Evolutionary conservation across 2,329 filamentous ascomycete species (phyloP), one percentile per base, ranked within the genome.

Genomic region (Lojkania enalia): DNA sequence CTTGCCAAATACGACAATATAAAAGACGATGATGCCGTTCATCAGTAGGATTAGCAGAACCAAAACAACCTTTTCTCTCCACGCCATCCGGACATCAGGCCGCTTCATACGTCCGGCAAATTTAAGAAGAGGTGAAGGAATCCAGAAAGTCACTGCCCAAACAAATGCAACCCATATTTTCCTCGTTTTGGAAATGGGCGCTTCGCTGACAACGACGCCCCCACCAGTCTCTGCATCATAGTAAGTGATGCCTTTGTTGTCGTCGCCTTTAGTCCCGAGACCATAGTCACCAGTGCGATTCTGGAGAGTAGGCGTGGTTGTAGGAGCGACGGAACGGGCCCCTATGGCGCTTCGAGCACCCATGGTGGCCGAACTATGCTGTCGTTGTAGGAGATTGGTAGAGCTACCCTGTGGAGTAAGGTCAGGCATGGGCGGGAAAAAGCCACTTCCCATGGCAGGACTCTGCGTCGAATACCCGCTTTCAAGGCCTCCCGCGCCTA

Each of bases 1-100:
- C 43, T 80, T 83, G 23, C 92, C 91, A 58, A 99, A 94, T 29
- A 74, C 82, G 52, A 96, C 81, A 58, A 99, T 96, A 81, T 90
- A 96, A 74, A 99, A 99, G 46, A 96, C 78, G 49, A 99, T 82
- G 20, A 82, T 64, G 29, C 67, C 90, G 71, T 99, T 99, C 55
- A 95, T 72, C 11, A 99, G 60, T 20, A 88, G 66, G 57, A 99
- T 97, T 40, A 96, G 60, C 46, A 88, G 76, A 35, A 91, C 84
- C 9, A 99, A 76, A 0, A 94, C 86, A 9, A 99, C 39, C 72
- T 99, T 99, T 64, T 99, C 94, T 70, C 94, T 83, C 94, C 94
- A 99, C 0, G 94, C 94, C 83, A 96, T 88, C 19, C 94, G 88
- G 6, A 99, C 90, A 72, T 99, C 94, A 1, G 91, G 94, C 43